Base-by-base conservation (phyloP, 208 protist species). In the Acanthamoeba lenticulata region DNA sequence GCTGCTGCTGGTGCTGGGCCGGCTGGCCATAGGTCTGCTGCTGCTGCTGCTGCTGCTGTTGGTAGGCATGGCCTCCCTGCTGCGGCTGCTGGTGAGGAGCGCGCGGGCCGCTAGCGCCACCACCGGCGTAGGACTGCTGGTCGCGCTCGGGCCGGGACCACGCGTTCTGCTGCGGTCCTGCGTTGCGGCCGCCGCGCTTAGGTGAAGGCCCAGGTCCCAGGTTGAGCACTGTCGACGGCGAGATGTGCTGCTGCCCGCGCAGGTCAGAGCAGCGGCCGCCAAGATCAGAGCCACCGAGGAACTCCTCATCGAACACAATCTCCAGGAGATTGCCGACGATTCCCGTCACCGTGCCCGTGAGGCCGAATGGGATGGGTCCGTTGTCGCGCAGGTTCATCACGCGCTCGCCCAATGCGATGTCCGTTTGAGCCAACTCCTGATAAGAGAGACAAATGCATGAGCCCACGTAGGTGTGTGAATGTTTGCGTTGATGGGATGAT, bases 281-380 rank as follows among this genome's bases (percentile, higher is more conserved):
- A 13, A 91, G 85, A 34, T 91, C 42, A 17, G 85, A 69, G 6
- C 85, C 85, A 34, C 85, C 85, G 7, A 91, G 55, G 85, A 91
- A 91, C 52, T 91, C 52, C 32, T 91, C 85, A 69, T 91, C 85
- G 85, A 91, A 91, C 55, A 91, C 85, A 32, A 91, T 32, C 24
- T 91, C 85, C 27, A 91, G 52, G 13, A 91, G 45, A 32, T 91
- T 91, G n/a, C 27, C 27, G 21, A 72, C 57, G 36, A 91, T 69
- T 15, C 85, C 85, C 19, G 42, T 47, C 15, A 91, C 57, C 24
- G 85, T 91, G 47, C 85, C 85, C 45, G 65, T 91, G 11, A 91
- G 38, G 57, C 85, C 85, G 15, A 91, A 91, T 0, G 85, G 85
- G 2, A 91, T 69, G 15, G 85, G 85, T 1, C 85, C 85, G 17